These are phyloP conservation scores for Neofusicoccum parvum DNA, from an alignment of 2,329 filamentous ascomycete species.

Conservation along the genomic window DNA sequence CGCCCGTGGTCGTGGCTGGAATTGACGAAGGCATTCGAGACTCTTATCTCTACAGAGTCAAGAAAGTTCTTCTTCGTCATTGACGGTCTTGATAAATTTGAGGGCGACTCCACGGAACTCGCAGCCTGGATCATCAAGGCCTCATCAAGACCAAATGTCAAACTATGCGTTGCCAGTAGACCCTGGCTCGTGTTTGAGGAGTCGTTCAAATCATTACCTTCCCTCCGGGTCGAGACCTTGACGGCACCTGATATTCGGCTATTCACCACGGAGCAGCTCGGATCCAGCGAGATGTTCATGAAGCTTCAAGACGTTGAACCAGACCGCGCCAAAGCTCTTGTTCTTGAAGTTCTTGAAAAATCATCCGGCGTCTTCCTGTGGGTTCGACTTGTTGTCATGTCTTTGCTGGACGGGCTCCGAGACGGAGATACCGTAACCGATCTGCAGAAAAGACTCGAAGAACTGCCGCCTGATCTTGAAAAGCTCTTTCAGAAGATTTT, in stretches of 20 bases:
- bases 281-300: neutral
- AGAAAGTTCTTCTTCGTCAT: constrained; percentile 14
- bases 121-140: neutral
- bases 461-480: constrained; percentile 24
- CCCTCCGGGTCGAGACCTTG: neutral
- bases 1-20: neutral
- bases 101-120: neutral
- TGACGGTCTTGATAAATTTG: constrained; percentile 22
- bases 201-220: neutral
- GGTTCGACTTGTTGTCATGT: constrained; percentile 26
- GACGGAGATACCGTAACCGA: constrained; percentile 23
- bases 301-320: neutral
- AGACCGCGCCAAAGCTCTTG: neutral
- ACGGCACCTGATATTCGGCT: constrained; percentile 3
- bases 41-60: neutral
- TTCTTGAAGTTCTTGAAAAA: constrained; percentile 19
- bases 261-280: constrained; percentile 1
- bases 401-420: constrained; percentile 21
- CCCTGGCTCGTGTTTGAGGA: constrained; percentile 14
- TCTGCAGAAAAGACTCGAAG: constrained; percentile 19
- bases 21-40: neutral
- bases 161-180: constrained; percentile 6
- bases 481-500: constrained; percentile 23
- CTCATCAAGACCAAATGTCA: neutral
- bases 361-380: constrained; percentile 28